phyloP scores from a whole-genome alignment of 208 protist genomes.

The Tritrichomonas foetus region DNA sequence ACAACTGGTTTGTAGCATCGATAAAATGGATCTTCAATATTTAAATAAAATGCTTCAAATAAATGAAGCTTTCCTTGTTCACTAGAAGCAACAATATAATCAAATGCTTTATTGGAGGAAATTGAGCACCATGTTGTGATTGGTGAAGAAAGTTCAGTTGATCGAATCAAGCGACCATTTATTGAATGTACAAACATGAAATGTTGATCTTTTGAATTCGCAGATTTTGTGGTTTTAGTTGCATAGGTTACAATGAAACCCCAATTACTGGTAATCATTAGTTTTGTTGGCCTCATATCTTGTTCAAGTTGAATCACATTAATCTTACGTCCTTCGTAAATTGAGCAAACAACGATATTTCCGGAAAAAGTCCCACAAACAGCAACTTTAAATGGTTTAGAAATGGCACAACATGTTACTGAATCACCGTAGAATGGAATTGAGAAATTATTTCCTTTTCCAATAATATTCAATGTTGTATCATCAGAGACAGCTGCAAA shows the following conservation, averaged over 20 bases:
- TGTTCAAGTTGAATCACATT: neutral
- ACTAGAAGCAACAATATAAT: neutral
- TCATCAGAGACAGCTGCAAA: neutral
- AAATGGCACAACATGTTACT: neutral
- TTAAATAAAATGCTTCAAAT: neutral
- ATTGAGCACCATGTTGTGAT: neutral
- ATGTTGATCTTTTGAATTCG: too few species aligned
- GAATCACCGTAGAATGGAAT: constrained; percentile 26
- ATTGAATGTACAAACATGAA: neutral
- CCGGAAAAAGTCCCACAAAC: neutral
- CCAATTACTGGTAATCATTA: neutral
- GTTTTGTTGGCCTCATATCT: neutral
- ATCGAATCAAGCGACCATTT: neutral
- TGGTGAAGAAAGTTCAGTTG: neutral
- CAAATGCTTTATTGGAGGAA: neutral
- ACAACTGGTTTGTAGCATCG: too few species aligned
- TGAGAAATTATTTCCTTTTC: neutral
- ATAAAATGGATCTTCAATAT: too few species aligned
- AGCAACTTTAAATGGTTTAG: neutral
- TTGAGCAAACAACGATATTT: neutral
- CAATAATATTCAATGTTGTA: neutral
- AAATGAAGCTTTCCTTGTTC: neutral
- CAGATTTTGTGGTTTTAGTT: too few species aligned
- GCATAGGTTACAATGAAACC: neutral
- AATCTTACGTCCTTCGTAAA: neutral